Percentiles rank a stretch among this genome's conserved stretches.
Evolutionary conservation across 2,329 filamentous ascomycete species (phyloP).

Genomic region (Nakataea oryzae): DNA sequence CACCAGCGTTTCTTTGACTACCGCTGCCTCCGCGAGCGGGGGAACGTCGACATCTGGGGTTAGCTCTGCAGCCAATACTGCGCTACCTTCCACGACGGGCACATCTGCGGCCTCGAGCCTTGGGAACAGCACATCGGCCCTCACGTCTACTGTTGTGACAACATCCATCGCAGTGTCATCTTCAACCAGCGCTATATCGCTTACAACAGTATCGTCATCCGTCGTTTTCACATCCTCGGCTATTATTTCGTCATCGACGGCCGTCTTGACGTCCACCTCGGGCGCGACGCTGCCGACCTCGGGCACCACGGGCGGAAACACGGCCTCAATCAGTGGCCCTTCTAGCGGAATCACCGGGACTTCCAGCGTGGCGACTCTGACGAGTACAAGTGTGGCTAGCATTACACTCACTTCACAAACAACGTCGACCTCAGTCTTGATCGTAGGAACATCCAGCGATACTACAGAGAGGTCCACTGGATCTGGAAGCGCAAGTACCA

Average conservation of each 20-base stretch:
- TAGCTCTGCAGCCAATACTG: not conserved
- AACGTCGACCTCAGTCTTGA: not conserved
- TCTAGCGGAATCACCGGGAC: not conserved
- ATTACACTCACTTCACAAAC: not conserved
- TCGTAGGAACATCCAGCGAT: not conserved
- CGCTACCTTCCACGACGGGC: not conserved
- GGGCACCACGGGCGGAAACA: not conserved
- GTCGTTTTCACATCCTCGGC: too few species aligned
- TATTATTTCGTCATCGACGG: not conserved
- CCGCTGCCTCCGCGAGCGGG: not conserved
- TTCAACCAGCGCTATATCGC: not conserved
- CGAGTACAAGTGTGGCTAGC: not conserved
- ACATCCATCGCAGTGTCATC: not conserved
- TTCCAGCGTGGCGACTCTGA: not conserved
- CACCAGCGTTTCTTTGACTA: not conserved
- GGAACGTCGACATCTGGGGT: not conserved
- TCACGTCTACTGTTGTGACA: not conserved
- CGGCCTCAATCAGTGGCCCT: not conserved
- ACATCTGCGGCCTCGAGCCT: not conserved
- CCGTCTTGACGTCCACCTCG: not conserved
- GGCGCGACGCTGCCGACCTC: not conserved
- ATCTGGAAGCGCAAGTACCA: not conserved
- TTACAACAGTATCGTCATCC: not conserved
- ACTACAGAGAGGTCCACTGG: not conserved
- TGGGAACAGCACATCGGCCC: not conserved